phyloP scores from a whole-genome alignment of 2,329 filamentous ascomycete genomes.

The Ascochyta clinopodiicola region DNA sequence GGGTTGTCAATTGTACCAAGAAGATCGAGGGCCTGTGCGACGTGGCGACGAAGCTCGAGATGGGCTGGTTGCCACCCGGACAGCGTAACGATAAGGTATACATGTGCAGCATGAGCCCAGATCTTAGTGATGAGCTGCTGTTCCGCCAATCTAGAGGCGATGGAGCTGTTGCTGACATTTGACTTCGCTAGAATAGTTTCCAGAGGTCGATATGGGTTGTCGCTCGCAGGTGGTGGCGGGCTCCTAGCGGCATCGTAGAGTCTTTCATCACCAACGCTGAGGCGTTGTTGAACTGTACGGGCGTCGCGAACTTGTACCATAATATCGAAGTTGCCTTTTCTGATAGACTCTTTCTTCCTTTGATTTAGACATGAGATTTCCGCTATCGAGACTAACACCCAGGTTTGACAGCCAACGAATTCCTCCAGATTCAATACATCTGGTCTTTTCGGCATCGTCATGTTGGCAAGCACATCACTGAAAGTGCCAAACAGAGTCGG shows the following conservation, averaged over 20 bases:
- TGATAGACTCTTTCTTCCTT: constrained; percentile 61
- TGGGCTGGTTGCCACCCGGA: constrained; percentile 32
- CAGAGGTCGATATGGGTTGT: not conserved
- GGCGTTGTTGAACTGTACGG: not conserved
- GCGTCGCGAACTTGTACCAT: constrained; percentile 56
- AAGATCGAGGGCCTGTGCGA: constrained; percentile 21
- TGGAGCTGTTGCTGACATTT: not conserved
- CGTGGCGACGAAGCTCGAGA: constrained; percentile 19
- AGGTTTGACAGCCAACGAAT: constrained; percentile 64
- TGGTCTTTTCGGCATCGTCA: constrained; percentile 17
- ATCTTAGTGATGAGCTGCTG: constrained; percentile 16
- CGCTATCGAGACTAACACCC: constrained; percentile 62
- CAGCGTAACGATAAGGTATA: constrained; percentile 29
- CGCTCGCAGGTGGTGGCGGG: not conserved
- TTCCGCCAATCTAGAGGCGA: not conserved
- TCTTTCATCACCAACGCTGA: not conserved
- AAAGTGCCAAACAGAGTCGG: constrained; percentile 41
- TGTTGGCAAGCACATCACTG: constrained; percentile 26
- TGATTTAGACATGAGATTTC: constrained; percentile 61
- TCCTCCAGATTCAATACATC: constrained; percentile 54
- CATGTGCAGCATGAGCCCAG: constrained; percentile 30
- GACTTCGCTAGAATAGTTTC: not conserved
- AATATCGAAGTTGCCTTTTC: constrained; percentile 53
- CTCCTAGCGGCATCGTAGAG: not conserved
- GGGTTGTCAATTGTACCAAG: constrained; percentile 21